Evolutionary conservation across 2,329 filamentous ascomycete genomes (phyloP).

Genomic region (Pyrenophora graminea): DNA sequence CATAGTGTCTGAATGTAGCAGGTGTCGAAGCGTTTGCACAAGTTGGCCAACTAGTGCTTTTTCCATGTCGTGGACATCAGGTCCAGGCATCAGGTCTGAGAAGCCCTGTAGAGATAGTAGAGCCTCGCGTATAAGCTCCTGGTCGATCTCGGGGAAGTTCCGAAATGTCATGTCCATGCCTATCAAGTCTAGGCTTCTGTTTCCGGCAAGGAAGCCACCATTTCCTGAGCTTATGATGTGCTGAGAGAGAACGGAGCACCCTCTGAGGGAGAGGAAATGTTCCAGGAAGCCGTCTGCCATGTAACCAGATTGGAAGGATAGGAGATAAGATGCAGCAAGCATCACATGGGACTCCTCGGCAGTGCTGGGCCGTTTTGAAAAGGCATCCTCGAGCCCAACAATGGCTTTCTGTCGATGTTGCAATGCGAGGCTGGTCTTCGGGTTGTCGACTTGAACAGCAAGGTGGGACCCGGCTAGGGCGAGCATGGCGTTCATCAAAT

Average conservation of each 20-base stretch:
- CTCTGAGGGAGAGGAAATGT: conserved; percentile 25
- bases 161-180: conserved; percentile 11
- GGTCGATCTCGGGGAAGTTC: conserved; percentile 17
- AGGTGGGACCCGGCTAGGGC: conserved; percentile 33
- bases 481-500: conserved; percentile 32
- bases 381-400: conserved; percentile 25
- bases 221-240: conserved; percentile 18
- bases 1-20: conserved; percentile 9
- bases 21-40: conserved; percentile 13
- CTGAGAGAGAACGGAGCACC: conserved; percentile 25
- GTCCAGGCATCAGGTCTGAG: conserved; percentile 2
- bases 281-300: conserved; percentile 27
- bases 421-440: conserved; percentile 11
- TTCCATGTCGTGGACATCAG: conserved; percentile 14
- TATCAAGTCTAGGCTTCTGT: conserved; percentile 8
- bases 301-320: conserved; percentile 26
- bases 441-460: conserved; percentile 18
- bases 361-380: conserved; percentile 25
- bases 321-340: conserved; percentile 29
- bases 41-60: conserved; percentile 17
- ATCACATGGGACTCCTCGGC: conserved; percentile 31
- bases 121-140: conserved; percentile 13
- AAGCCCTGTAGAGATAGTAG: conserved; percentile 17
- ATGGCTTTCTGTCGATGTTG: conserved; percentile 30
- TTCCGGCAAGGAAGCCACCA: conserved; percentile 18